Evolutionary conservation across 1,284 basidiomycete genomes (phyloP).

Genomic region (Macrocybe sp.): DNA sequence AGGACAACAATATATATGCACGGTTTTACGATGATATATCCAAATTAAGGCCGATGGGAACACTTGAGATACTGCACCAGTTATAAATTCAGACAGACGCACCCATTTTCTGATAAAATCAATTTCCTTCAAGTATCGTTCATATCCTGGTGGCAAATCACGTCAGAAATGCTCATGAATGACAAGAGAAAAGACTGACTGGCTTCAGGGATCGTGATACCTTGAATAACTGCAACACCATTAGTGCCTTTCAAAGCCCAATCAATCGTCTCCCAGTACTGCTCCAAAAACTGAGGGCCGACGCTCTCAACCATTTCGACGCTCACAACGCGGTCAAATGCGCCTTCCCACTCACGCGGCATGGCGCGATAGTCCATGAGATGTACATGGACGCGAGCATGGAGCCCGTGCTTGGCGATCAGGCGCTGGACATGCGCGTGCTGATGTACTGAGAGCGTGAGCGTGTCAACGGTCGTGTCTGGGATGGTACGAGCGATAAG

Average conservation of each 20-base stretch:
- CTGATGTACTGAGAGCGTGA: conserved; percentile 74
- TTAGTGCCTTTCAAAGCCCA: conserved; percentile 61
- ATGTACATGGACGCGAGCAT: conserved; percentile 61
- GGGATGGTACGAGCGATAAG: conserved; percentile 49
- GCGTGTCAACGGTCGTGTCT: conserved; percentile 63
- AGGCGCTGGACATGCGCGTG: conserved; percentile 58
- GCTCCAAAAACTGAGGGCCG: conserved; percentile 59
- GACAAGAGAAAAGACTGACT: conserved; percentile 33
- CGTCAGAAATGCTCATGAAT: neutral
- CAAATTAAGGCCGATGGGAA: neutral
- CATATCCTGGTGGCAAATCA: conserved; percentile 36
- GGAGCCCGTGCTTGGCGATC: conserved; percentile 47
- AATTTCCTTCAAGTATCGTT: conserved; percentile 53
- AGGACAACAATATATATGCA: too few relatives aligned
- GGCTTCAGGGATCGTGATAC: conserved; percentile 77
- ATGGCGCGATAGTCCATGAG: conserved; percentile 73
- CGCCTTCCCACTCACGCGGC: conserved; percentile 56
- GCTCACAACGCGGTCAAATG: conserved; percentile 70
- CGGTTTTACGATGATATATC: conserved; percentile 4
- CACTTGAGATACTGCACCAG: neutral
- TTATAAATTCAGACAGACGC: conserved; percentile 13
- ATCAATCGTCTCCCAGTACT: conserved; percentile 66
- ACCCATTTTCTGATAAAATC: conserved; percentile 84
- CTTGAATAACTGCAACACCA: conserved; percentile 71
- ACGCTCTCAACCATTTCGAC: conserved; percentile 84